Evolutionary conservation across 805 yeast genomes (phyloP), one percentile per base, ranked within the genome.

Genomic region (Wickerhamomyces ciferrii): DNA sequence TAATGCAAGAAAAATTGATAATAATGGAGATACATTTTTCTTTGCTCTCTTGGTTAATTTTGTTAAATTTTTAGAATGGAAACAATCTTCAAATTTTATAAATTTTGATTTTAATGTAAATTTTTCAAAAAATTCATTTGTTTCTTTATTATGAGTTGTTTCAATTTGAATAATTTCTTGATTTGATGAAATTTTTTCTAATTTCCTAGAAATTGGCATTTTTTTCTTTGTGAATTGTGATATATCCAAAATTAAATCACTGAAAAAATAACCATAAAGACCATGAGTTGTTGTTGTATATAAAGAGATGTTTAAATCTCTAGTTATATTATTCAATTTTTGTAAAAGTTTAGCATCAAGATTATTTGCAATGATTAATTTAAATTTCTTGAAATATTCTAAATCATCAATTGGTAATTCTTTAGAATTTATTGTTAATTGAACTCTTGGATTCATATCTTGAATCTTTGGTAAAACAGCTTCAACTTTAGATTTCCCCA

Each of bases 371-470:
- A 94, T 78, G 4, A 92, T 75, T 44, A 92, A 63, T 55, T 84
- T 86, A 61, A 84, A 91, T 31, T 71, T 60, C 15, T 65, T 56
- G 56, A 81, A 77, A 59, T 72, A 84, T 0, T 55, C 58, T 0
- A 51, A 49, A 15, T 60, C 58, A 0, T 43, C 42, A 36, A 49
- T 39, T 13, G 45, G 44, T 17, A 55, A 53, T 1, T 65, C 48
- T 0, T 52, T 55, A 0, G 71, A 66, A 44, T 75, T 75, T 35
- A 71, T 69, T 1, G 71, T 54, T 15, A 92, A 63, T 2, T 72
- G 68, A 17, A 91, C 97, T 49, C 96, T 71, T 11, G 87, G 87
- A 59, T 94, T 94, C 64, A 94, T 74, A 18, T 87, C 88, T 53
- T 72, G 75, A 36, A 92, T 79, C 43, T 82, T 71, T 2, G 68